phyloP scores from a whole-genome alignment of 139 green algal species.

The Astrephomene gubernaculifera region DNA sequence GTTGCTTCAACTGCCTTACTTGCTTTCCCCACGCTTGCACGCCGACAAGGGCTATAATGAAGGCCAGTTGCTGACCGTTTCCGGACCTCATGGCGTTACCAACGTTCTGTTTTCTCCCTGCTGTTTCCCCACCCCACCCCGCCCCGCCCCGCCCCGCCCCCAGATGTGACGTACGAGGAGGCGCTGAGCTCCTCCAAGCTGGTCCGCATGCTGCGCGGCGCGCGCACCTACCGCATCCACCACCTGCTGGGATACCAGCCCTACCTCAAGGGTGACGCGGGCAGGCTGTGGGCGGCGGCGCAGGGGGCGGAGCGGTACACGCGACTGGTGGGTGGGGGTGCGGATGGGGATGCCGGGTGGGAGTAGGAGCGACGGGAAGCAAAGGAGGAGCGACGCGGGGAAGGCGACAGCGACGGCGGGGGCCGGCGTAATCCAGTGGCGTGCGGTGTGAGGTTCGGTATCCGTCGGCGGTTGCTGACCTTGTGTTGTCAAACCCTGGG shows the following conservation, averaged over 20 bases:
- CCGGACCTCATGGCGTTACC: no score
- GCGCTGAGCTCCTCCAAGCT: not conserved
- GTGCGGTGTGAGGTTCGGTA: no score
- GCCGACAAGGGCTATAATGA: no score
- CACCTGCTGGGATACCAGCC: slow-evolving; percentile 44
- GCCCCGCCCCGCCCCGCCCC: not conserved
- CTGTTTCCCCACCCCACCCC: not conserved
- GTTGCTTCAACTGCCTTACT: no score
- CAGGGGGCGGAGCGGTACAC: slow-evolving; percentile 24
- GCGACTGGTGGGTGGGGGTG: slow-evolving; percentile 14
- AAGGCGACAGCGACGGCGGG: no score
- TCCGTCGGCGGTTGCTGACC: no score
- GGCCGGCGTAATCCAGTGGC: no score
- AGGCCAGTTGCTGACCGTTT: no score
- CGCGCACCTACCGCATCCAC: slow-evolving; percentile 51
- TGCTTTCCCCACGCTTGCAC: no score
- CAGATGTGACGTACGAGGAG: not conserved
- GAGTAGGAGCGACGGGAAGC: not conserved
- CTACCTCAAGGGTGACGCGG: slow-evolving; percentile 16
- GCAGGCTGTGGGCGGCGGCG: slow-evolving; percentile 8
- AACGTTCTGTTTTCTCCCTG: no score
- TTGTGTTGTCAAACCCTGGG: no score
- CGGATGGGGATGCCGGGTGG: no score
- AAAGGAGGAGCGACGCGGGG: not conserved
- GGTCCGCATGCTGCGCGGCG: slow-evolving; percentile 20